Base-by-base conservation (phyloP, 352 stramenopile genomes). In the Phytopythium vexans region DNA sequence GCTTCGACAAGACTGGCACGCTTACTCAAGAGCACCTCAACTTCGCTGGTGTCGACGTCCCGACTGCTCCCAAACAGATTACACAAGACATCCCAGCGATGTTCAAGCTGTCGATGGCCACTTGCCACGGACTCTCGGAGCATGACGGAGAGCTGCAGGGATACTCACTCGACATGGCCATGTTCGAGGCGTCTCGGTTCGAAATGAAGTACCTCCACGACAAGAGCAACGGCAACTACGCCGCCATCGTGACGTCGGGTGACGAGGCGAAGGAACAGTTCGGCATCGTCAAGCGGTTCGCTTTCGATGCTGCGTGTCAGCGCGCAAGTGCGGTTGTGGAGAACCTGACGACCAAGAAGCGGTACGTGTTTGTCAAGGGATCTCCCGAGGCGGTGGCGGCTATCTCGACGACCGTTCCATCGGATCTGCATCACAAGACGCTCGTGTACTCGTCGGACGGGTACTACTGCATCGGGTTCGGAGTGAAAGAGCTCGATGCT, bases 1-100 rank as follows among this genome's bases (percentile, higher is more conserved):
- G 74, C 70, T 86, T 86, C 36, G 74, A 86, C 58, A 86, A 86
- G 62, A 86, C 74, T 7, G 74, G 74, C 11, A 82, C 74, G 38
- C 60, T 86, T 4, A 86, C 74, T 0, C 38, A 78, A 40, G 62
- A 81, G 16, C 44, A 60, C 9, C 44, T 79, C 0, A 62, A 60
- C 27, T 68, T 79, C 10, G 35, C 61, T 4, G 72, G 72, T 14
- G 57, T 79, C 3, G 68, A 77, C 38, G 16, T 59, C 16, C 9
- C 16, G 4, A 7, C 36, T 3, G n/a, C 9, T 58, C 21, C 31
- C 8, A 15, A 6, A 32, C 6, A 35, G 47, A 46, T 27, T 9
- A 57, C 37, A 33, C 34, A 60, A 6, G 27, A 21, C 1, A 59
- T 66, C 4, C 51, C 56, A 6, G 21, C 48, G 6, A 41, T 41